These are phyloP conservation scores for Clausena lansium DNA, from an alignment of 345 rosid genomes.

Conservation along the genomic window DNA sequence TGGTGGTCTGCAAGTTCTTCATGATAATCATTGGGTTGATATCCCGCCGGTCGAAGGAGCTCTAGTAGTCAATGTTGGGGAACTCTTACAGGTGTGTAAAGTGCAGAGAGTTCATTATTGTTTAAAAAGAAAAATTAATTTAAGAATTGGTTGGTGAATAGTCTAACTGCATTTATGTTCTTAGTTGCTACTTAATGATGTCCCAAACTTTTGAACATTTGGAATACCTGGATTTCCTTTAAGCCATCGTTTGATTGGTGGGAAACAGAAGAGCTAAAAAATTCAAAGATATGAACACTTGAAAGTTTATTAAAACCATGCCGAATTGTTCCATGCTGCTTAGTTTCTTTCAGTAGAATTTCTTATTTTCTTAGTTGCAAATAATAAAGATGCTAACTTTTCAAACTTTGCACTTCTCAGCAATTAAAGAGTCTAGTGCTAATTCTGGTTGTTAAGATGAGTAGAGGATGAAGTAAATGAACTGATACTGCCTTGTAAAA, in stretches of 20 bases:
- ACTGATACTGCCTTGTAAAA: background rate
- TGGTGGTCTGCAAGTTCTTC: constrained; percentile 25
- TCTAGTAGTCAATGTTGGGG: constrained; percentile 22
- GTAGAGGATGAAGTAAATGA: background rate
- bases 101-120: background rate
- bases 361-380: background rate
- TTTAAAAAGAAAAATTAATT: background rate
- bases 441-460: background rate
- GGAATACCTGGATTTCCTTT: background rate
- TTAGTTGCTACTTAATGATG: background rate
- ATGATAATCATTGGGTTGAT: constrained; percentile 21
- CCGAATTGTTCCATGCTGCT: too few relatives aligned
- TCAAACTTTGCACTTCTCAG: background rate
- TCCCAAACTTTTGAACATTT: background rate
- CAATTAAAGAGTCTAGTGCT: background rate
- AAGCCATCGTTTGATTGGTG: background rate
- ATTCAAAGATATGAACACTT: background rate
- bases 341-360: too few relatives aligned
- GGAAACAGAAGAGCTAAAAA: background rate
- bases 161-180: background rate
- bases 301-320: too few relatives aligned
- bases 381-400: background rate
- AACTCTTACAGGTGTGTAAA: constrained; percentile 22
- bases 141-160: background rate
- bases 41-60: constrained; percentile 4